phyloP scores from a whole-genome alignment of 441 rosid genomes.

The Gossypium aridum region DNA sequence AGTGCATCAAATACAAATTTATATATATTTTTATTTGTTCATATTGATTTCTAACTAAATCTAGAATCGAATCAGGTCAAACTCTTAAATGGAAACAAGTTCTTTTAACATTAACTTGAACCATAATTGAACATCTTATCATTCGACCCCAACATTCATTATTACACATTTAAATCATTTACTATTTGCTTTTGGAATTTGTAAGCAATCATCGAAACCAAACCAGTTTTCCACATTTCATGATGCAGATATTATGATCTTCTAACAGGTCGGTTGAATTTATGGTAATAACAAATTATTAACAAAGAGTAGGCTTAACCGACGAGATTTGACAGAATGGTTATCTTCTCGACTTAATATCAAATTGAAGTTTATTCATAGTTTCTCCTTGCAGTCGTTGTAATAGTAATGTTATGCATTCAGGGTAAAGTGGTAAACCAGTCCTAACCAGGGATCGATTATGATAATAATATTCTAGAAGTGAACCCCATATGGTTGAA shows the following conservation, averaged over 20 bases:
- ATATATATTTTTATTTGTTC: neutral
- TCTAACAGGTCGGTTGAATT: neutral
- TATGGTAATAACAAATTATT: neutral
- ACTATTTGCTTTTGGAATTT: neutral
- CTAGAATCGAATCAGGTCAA: no score
- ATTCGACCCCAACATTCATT: no score
- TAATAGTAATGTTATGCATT: neutral
- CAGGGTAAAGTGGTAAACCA: neutral
- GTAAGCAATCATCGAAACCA: neutral
- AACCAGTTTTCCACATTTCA: conserved; percentile 2
- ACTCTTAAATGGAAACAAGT: no score
- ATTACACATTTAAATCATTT: neutral
- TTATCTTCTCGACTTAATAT: neutral
- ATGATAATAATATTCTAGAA: neutral
- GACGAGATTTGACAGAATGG: neutral
- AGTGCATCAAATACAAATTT: no score
- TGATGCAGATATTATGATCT: neutral
- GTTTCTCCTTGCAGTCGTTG: neutral
- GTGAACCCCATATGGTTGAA: conserved; percentile 33
- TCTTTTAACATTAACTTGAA: no score
- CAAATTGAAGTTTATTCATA: neutral
- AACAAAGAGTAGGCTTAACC: neutral
- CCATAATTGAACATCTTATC: no score
- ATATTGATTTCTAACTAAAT: neutral
- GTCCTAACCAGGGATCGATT: neutral